Evolutionary conservation across 441 rosid genomes (phyloP).

Genomic region (Euphorbia corollata): DNA sequence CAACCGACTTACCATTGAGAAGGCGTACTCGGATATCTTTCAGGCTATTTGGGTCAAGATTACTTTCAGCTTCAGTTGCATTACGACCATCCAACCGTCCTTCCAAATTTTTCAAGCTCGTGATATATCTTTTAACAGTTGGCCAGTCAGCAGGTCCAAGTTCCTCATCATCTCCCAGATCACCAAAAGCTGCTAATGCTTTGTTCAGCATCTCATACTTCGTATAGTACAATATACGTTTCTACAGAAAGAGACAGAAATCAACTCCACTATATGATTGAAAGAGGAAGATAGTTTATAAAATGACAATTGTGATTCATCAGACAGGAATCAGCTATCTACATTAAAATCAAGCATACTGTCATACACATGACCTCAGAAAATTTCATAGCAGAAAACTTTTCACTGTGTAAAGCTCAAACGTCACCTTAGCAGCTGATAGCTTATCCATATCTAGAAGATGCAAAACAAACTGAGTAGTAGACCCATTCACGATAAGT

Average conservation of each 20-base stretch:
- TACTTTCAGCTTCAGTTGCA: constrained; percentile 34
- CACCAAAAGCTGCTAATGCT: constrained; percentile 72
- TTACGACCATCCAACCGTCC: constrained; percentile 40
- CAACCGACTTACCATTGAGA: constrained; percentile 54
- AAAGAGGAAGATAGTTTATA: not conserved
- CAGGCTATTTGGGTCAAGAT: constrained; percentile 48
- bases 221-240: constrained; percentile 68
- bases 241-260: constrained; percentile 33
- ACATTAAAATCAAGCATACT: not conserved
- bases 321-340: not conserved
- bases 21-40: constrained; percentile 72
- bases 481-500: constrained; percentile 79
- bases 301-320: not conserved
- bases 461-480: constrained; percentile 68
- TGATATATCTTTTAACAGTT: constrained; percentile 55
- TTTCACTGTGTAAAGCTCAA: constrained; percentile 3
- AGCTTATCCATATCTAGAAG: constrained; percentile 63
- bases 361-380: not conserved
- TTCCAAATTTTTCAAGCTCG: constrained; percentile 54
- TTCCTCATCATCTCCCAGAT: constrained; percentile 93
- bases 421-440: constrained; percentile 61
- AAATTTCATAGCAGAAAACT: constrained; percentile 3
- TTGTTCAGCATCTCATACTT: constrained; percentile 79
- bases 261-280: not conserved
- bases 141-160: constrained; percentile 92